phyloP scores from a whole-genome alignment of 2,329 filamentous ascomycete species.

The Huntiella abstrusa region DNA sequence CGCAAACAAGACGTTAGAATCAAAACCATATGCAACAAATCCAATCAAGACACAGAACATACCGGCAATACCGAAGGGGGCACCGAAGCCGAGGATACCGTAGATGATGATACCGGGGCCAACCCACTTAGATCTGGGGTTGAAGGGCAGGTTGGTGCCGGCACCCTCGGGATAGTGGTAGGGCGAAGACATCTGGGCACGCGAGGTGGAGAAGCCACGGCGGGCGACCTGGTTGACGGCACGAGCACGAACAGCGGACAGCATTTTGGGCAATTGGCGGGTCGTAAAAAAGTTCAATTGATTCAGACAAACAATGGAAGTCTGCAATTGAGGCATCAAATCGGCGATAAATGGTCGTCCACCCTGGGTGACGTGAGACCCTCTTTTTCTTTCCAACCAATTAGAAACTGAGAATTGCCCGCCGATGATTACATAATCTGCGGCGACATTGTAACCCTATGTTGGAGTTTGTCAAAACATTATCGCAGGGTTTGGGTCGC shows the following conservation, averaged over 20 bases:
- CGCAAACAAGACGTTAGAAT: not conserved
- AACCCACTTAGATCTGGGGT: constrained; percentile 80
- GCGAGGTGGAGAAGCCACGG: constrained; percentile 87
- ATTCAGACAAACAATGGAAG: too few relatives aligned
- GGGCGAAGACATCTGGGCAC: constrained; percentile 65
- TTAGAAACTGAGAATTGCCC: not conserved
- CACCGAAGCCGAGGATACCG: constrained; percentile 34
- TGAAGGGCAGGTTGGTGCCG: constrained; percentile 90
- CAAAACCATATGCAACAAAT: not conserved
- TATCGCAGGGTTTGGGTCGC: too few relatives aligned
- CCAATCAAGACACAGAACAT: constrained; percentile 18
- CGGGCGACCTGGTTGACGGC: constrained; percentile 47
- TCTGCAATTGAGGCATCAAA: too few relatives aligned
- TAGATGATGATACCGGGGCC: constrained; percentile 65
- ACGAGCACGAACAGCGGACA: constrained; percentile 43
- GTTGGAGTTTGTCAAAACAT: not conserved
- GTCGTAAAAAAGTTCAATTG: too few relatives aligned
- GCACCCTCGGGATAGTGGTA: constrained; percentile 98
- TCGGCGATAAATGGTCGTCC: too few relatives aligned
- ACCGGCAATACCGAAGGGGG: constrained; percentile 46
- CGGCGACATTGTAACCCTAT: not conserved
- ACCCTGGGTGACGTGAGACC: too few relatives aligned
- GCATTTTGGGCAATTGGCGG: constrained; percentile 41
- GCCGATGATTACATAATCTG: not conserved
- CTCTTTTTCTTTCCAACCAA: constrained; percentile 1